Base-by-base conservation (phyloP, 2,329 filamentous ascomycete species). In the Alternaria longipes region DNA sequence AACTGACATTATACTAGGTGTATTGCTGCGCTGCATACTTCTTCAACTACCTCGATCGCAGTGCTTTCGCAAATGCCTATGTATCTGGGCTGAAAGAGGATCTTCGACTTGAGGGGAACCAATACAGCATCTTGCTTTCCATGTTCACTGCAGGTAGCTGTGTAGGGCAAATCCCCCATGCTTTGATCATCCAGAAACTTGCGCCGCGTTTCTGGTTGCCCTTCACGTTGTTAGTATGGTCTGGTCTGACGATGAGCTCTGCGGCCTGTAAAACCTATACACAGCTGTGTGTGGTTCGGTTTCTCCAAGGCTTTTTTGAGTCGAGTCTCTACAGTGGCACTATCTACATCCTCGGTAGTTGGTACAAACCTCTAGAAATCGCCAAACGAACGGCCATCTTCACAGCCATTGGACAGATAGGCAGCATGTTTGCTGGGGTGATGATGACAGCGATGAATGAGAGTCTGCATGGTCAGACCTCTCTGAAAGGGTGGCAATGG, bases 401-500 rank as follows among this genome's bases (percentile, higher is more conserved):
- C 41, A 75, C 72, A 9, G 71, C 72, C 4, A 65, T 72, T 8
- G 72, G 71, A 0, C 72, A 73, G 30, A 72, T 73, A 8, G 72
- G 72, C 14, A 75, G 70, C 40, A 75, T 75, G 72, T 74, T 73
- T 26, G 71, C 72, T 32, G 71, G 72, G 26, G 67, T 72, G 9
- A 74, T 75, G 72, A 75, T 74, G 72, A 75, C 72, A n/a, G 70
- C 72, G 4, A 72, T 74, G 65, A 73, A 74, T 22, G 44, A 70
- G 40, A 63, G 68, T n/a, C 59, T 75, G 40, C 62, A 73, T 30
- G 63, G 53, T 0, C 60, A 67, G 26, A 65, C 54, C 3, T 64
- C 67, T 14, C 66, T 75, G 12, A 57, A 65, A 34, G 71, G 70
- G 5, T 75, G 71, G 72, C 72, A 72, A 36, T 75, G 72, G 71